These are phyloP conservation scores for Yamadazyma siamensis DNA, from an alignment of 1,139 yeast species.

Conservation along the genomic window DNA sequence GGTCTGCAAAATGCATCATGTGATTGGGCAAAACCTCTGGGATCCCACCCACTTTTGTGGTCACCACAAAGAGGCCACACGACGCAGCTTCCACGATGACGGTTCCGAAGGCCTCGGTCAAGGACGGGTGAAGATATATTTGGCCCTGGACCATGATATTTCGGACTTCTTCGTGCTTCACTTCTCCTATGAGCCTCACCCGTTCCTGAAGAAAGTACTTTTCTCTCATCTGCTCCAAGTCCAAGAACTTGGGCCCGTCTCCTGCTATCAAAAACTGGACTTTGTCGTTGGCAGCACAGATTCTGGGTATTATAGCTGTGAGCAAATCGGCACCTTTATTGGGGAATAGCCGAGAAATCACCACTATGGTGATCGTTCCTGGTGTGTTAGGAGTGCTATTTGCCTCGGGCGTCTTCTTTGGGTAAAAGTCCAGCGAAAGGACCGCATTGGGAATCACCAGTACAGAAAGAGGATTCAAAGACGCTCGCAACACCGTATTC, in stretches of 20 bases:
- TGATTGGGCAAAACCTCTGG: constrained; percentile 93
- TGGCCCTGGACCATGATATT: constrained; percentile 94
- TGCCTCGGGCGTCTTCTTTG: constrained; percentile 43
- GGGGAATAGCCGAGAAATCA: constrained; percentile 87
- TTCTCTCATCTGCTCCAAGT: constrained; percentile 94
- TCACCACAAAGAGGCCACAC: constrained; percentile 89
- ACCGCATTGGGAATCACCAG: constrained; percentile 97
- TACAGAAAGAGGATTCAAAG: constrained; percentile 71
- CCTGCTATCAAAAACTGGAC: constrained; percentile 90
- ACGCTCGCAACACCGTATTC: constrained; percentile 85
- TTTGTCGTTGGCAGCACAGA: constrained; percentile 61
- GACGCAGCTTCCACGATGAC: constrained; percentile 97
- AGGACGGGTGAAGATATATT: constrained; percentile 87
- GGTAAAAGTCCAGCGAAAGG: constrained; percentile 66
- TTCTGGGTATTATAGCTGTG: constrained; percentile 80
- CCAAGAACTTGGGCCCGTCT: constrained; percentile 93
- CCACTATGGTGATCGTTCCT: constrained; percentile 69
- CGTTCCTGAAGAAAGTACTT: constrained; percentile 80
- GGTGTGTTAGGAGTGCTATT: constrained; percentile 7
- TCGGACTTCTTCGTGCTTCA: constrained; percentile 89
- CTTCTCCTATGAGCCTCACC: constrained; percentile 80
- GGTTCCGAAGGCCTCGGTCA: constrained; percentile 98
- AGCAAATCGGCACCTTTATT: constrained; percentile 93
- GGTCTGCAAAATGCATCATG: constrained; percentile 91
- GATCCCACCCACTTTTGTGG: constrained; percentile 96